Percentiles rank a stretch among this genome's conserved stretches.
Conservation (phyloP, 2,329 filamentous ascomycete genomes). For the Diaporthe eres region DNA sequence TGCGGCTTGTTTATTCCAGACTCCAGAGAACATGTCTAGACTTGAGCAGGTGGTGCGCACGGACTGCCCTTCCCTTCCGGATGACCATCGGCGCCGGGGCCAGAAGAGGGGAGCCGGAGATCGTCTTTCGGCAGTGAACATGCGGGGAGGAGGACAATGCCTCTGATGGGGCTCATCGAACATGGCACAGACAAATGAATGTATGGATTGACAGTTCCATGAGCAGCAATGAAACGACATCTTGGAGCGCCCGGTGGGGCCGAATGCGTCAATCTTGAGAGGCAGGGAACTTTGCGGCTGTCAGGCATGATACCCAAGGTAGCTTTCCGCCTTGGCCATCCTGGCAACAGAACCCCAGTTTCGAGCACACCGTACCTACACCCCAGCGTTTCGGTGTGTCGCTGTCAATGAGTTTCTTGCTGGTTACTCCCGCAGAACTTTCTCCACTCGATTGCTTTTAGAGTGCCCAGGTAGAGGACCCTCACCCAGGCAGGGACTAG, state of each 20-base stretch:
- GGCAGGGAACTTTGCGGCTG: background rate
- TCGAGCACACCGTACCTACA: background rate
- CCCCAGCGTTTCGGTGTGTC: background rate
- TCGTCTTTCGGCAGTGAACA: background rate
- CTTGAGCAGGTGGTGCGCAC: background rate
- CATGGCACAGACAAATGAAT: background rate
- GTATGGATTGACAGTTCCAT: background rate
- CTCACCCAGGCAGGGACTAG: background rate
- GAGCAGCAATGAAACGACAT: background rate
- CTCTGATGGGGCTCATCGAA: background rate
- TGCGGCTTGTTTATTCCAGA: conserved; percentile 3
- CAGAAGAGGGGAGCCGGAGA: conserved; percentile 2
- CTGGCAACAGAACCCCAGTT: background rate
- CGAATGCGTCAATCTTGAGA: background rate
- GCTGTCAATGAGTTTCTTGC: background rate
- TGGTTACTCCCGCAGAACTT: too few species aligned
- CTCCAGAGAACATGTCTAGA: background rate
- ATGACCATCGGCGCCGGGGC: background rate
- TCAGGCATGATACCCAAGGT: conserved; percentile 13
- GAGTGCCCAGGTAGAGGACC: background rate
- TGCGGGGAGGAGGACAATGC: background rate
- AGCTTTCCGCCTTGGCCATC: conserved; percentile 1
- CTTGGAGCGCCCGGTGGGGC: background rate
- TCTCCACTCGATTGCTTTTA: background rate
- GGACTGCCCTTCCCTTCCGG: background rate